Evolutionary conservation across 352 stramenopile genomes (phyloP).

Genomic region (Phytophthora citricola): DNA sequence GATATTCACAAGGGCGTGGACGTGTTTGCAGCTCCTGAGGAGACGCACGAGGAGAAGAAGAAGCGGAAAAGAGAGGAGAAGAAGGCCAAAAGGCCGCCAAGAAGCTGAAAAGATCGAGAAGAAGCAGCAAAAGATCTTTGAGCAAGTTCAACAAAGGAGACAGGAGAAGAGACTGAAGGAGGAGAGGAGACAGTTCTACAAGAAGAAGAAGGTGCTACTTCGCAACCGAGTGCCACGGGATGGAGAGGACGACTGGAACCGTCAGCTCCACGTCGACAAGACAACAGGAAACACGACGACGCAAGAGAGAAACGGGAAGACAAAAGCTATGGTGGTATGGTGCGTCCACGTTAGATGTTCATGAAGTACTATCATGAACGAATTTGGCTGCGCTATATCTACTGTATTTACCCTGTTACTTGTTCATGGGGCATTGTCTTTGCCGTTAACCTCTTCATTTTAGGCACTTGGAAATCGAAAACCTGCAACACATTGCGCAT

Average conservation of each 20-base stretch:
- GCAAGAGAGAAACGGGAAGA: slow-evolving; percentile 27
- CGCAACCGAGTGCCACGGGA: slow-evolving; percentile 56
- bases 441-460: slow-evolving; percentile 3
- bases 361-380: background rate
- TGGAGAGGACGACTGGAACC: slow-evolving; percentile 76
- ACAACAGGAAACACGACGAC: slow-evolving; percentile 18
- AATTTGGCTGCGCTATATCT: too few relatives aligned
- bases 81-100: slow-evolving; percentile 59
- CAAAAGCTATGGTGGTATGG: slow-evolving; percentile 67
- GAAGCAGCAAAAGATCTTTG: slow-evolving; percentile 54
- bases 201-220: slow-evolving; percentile 2
- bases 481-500: slow-evolving; percentile 49
- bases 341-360: slow-evolving; percentile 51
- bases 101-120: slow-evolving; percentile 62
- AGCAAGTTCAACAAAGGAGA: slow-evolving; percentile 53
- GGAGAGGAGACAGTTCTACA: slow-evolving; percentile 25
- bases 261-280: slow-evolving; percentile 19
- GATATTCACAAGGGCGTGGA: slow-evolving; percentile 83
- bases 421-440: background rate
- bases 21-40: slow-evolving; percentile 75
- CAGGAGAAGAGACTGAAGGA: slow-evolving; percentile 43
- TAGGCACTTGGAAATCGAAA: slow-evolving; percentile 47
- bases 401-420: slow-evolving; percentile 3
- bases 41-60: slow-evolving; percentile 67
- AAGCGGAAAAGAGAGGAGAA: slow-evolving; percentile 67